These are phyloP conservation scores for Tricholoma saponaceum DNA, from an alignment of 768 basidiomycete species.

Conservation along the genomic window DNA sequence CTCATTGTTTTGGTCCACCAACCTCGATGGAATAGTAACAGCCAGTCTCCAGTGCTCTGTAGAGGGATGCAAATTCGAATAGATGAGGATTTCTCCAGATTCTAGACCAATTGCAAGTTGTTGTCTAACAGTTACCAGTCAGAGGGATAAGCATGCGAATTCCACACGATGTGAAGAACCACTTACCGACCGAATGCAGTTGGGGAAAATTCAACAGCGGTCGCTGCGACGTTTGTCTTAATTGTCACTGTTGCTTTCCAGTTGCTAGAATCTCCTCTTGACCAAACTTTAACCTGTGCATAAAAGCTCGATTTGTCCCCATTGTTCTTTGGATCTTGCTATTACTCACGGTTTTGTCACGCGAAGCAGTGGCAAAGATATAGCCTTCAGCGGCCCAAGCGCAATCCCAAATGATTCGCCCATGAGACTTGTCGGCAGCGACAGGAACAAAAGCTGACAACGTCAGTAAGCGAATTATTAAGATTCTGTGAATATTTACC, in stretches of 20 bases:
- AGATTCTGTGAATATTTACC: slow-evolving; percentile 26
- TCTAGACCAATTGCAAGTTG: slow-evolving; percentile 83
- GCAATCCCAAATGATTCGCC: slow-evolving; percentile 94
- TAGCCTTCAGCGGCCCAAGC: slow-evolving; percentile 77
- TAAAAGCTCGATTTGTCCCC: not conserved
- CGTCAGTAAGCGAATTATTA: not conserved
- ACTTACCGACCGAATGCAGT: slow-evolving; percentile 31
- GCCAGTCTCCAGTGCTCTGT: slow-evolving; percentile 44
- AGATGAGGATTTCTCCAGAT: slow-evolving; percentile 69
- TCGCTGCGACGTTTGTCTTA: slow-evolving; percentile 73
- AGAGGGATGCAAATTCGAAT: slow-evolving; percentile 31
- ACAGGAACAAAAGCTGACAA: slow-evolving; percentile 56
- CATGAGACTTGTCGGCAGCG: slow-evolving; percentile 78
- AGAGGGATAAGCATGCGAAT: not conserved
- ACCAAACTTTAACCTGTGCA: slow-evolving; percentile 82
- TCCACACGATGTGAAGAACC: not conserved
- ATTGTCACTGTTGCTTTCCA: slow-evolving; percentile 64
- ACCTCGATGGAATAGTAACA: slow-evolving; percentile 49
- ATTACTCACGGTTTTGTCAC: slow-evolving; percentile 84
- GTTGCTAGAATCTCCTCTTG: slow-evolving; percentile 27
- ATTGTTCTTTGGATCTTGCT: not conserved
- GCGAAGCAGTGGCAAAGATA: slow-evolving; percentile 87
- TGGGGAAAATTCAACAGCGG: slow-evolving; percentile 69
- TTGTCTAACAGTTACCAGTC: slow-evolving; percentile 29
- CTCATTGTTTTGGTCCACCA: slow-evolving; percentile 13